Percentiles rank a stretch among this genome's conserved stretches.
phyloP scores from a whole-genome alignment of 1,284 basidiomycete genomes.

The Fomes fomentarius region DNA sequence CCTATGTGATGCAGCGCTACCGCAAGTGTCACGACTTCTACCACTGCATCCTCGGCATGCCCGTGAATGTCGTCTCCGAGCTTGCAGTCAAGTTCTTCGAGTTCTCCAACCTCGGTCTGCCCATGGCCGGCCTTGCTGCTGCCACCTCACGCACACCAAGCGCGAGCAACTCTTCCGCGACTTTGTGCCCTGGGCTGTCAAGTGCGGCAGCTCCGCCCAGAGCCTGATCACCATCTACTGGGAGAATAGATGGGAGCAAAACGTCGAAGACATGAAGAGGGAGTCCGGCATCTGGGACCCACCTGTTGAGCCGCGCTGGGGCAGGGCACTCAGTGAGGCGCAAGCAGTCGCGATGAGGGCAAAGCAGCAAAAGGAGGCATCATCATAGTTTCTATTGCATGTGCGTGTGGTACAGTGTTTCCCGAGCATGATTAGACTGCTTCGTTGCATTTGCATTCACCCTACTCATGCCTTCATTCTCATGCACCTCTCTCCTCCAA shows the following conservation, averaged over 20 bases:
- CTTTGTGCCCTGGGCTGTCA: slow-evolving; percentile 90
- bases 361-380: slow-evolving; percentile 9
- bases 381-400: too few species aligned
- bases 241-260: slow-evolving; percentile 93
- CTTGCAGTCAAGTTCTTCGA: slow-evolving; percentile 98
- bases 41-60: slow-evolving; percentile 87
- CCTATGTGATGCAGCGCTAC: slow-evolving; percentile 98
- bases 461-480: too few species aligned
- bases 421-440: background rate
- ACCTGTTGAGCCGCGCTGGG: slow-evolving; percentile 61
- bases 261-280: slow-evolving; percentile 77
- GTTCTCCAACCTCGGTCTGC: slow-evolving; percentile 90
- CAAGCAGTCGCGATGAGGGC: slow-evolving; percentile 40
- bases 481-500: slow-evolving; percentile 36
- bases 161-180: slow-evolving; percentile 68
- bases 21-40: slow-evolving; percentile 98
- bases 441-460: too few species aligned
- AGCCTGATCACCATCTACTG: slow-evolving; percentile 93
- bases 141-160: slow-evolving; percentile 58
- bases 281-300: slow-evolving; percentile 87
- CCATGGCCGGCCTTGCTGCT: slow-evolving; percentile 85
- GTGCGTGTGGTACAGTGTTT: slow-evolving; percentile 5
- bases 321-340: slow-evolving; percentile 60
- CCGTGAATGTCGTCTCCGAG: slow-evolving; percentile 90
- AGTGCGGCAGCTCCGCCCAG: slow-evolving; percentile 73